phyloP scores from a whole-genome alignment of 2,329 filamentous ascomycete genomes.

The Paraphoma chrysanthemicola region DNA sequence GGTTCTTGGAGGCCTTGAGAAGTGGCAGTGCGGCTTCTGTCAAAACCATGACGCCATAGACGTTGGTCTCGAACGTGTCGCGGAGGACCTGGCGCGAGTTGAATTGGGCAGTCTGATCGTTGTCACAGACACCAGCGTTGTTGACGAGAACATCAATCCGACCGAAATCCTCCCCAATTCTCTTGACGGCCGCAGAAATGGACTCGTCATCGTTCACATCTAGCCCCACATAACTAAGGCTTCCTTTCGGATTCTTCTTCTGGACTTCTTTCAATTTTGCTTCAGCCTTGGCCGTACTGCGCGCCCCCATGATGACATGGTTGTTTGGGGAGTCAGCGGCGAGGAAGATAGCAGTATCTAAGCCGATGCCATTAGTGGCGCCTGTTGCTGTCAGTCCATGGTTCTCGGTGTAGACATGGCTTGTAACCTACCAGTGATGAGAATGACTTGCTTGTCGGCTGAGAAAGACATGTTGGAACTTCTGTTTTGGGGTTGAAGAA shows the following conservation, averaged over 20 bases:
- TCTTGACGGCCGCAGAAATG: conserved; percentile 43
- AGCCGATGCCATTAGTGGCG: conserved; percentile 46
- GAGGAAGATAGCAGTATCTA: conserved; percentile 40
- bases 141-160: conserved; percentile 83
- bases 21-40: conserved; percentile 43
- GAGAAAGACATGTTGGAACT: conserved; percentile 6
- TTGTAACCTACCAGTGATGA: conserved; percentile 32
- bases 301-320: conserved; percentile 47
- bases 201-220: conserved; percentile 45
- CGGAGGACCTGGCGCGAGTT: conserved; percentile 25
- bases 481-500: too few species aligned
- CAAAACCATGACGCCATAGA: conserved; percentile 44
- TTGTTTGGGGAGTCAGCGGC: conserved; percentile 33
- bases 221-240: conserved; percentile 42
- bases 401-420: not conserved
- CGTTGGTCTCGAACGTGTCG: conserved; percentile 45
- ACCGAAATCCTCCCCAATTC: conserved; percentile 34
- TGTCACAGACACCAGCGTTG: conserved; percentile 71
- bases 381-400: conserved; percentile 24
- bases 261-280: conserved; percentile 38
- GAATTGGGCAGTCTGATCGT: not conserved
- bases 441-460: conserved; percentile 32
- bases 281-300: conserved; percentile 40
- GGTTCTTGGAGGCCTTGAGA: conserved; percentile 36
- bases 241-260: conserved; percentile 34